A percentile compares a stretch with the other conserved stretches of the same genome.
Evolutionary conservation across 192 early-diverging fungal genomes (phyloP).

Genomic region (Jimgerdemannia lactiflua): DNA sequence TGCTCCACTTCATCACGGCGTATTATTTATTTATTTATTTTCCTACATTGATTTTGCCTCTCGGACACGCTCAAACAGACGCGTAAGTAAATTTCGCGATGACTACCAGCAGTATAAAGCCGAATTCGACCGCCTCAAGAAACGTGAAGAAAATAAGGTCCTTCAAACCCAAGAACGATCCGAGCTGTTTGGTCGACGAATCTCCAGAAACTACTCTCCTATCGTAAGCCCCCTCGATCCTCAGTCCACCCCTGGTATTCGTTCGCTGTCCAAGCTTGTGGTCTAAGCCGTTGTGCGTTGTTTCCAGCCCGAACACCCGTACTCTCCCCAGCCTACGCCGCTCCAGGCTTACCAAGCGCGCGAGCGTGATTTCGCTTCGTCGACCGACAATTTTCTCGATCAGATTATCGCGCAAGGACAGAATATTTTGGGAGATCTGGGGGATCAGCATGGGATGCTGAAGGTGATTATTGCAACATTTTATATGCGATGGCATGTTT

Average conservation of each 20-base stretch:
- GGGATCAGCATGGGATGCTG: constrained; percentile 51
- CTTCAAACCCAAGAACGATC: not conserved
- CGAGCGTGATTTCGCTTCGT: constrained; percentile 43
- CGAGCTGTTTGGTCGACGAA: constrained; percentile 1
- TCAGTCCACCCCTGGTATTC: not conserved
- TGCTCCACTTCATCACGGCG: not conserved
- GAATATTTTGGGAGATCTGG: constrained; percentile 44
- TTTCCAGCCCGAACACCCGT: constrained; percentile 29
- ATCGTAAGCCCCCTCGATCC: not conserved
- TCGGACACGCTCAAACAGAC: constrained; percentile 20
- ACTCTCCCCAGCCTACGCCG: constrained; percentile 37
- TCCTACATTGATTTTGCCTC: not conserved
- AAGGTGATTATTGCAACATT: constrained; percentile 37
- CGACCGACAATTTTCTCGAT: constrained; percentile 46
- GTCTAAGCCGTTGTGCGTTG: not conserved
- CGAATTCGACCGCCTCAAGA: constrained; percentile 43
- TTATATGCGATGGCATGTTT: not conserved
- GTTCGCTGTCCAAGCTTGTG: not conserved
- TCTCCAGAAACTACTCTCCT: not conserved
- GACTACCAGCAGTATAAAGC: constrained; percentile 43
- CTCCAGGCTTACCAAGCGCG: constrained; percentile 34
- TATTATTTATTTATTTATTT: not conserved
- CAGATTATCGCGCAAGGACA: constrained; percentile 53
- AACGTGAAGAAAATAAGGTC: constrained; percentile 36
- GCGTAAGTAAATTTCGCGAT: constrained; percentile 49